Percentiles rank a stretch among this genome's conserved stretches.
phyloP scores from a whole-genome alignment of 2,329 filamentous ascomycete genomes.

The Diplodia intermedia region DNA sequence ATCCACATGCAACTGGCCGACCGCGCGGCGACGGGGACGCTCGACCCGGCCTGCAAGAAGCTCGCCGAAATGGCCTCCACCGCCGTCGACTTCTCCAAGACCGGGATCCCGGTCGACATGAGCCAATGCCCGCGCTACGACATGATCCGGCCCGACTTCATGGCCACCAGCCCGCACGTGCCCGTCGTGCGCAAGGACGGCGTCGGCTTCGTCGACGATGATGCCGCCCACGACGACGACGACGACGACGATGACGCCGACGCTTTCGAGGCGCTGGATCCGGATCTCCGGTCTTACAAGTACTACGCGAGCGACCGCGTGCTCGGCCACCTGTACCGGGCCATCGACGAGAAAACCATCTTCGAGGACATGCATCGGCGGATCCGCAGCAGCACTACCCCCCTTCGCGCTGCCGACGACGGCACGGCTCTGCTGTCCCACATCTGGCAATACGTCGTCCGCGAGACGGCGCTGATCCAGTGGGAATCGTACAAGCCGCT shows the following conservation, averaged over 20 bases:
- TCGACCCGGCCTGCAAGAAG: constrained; percentile 45
- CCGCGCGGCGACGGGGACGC: constrained; percentile 41
- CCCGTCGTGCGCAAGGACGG: constrained; percentile 45
- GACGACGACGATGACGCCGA: constrained; percentile 43
- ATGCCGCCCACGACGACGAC: constrained; percentile 40
- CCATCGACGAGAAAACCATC: constrained; percentile 74
- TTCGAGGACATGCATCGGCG: constrained; percentile 47
- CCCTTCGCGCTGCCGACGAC: constrained; percentile 34
- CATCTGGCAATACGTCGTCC: constrained; percentile 52
- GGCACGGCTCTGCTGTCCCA: constrained; percentile 37
- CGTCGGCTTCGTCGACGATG: constrained; percentile 35
- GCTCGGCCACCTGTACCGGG: constrained; percentile 73
- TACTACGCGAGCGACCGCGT: constrained; percentile 74
- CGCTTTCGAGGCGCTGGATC: constrained; percentile 38
- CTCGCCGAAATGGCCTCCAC: constrained; percentile 50
- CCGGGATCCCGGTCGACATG: constrained; percentile 61
- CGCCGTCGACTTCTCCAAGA: constrained; percentile 55
- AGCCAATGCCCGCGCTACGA: constrained; percentile 35
- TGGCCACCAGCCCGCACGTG: constrained; percentile 58
- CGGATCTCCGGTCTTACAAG: constrained; percentile 45
- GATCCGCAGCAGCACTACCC: not conserved
- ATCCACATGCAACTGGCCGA: constrained; percentile 53
- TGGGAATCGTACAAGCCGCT: constrained; percentile 50
- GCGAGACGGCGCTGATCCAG: constrained; percentile 48
- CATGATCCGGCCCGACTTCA: constrained; percentile 58